Evolutionary conservation across 2,329 filamentous ascomycete species (phyloP).

Genomic region (Stemphylium vesicarium): DNA sequence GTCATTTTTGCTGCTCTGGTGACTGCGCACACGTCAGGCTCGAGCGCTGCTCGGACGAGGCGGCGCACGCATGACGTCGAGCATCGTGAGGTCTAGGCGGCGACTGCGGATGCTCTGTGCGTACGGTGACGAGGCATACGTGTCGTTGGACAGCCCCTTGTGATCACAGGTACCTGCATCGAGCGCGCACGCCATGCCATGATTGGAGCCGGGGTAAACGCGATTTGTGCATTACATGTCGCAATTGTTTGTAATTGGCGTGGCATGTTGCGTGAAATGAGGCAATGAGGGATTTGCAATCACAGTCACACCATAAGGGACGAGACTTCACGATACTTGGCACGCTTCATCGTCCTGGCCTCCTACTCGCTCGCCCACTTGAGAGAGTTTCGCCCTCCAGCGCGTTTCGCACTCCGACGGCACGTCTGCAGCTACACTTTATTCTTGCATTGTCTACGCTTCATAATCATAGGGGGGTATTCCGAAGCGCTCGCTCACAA

Average conservation of each 20-base stretch:
- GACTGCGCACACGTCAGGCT: constrained; percentile 2
- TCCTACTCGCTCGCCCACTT: background rate
- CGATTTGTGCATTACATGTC: constrained; percentile 19
- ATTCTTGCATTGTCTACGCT: constrained; percentile 26
- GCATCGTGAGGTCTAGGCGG: constrained; percentile 42
- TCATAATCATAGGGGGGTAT: constrained; percentile 44
- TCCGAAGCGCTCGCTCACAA: constrained; percentile 39
- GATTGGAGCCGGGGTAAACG: background rate
- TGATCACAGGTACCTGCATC: constrained; percentile 17
- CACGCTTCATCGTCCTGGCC: constrained; percentile 8
- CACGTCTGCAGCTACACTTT: constrained; percentile 7
- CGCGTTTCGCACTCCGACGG: background rate
- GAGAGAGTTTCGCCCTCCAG: background rate
- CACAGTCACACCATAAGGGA: constrained; percentile 26
- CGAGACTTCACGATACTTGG: constrained; percentile 42
- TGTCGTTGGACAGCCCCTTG: constrained; percentile 6
- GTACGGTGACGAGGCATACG: constrained; percentile 13
- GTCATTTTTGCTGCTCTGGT: constrained; percentile 2
- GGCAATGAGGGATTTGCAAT: background rate
- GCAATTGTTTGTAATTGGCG: constrained; percentile 28
- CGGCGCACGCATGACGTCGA: constrained; percentile 41
- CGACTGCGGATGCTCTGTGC: constrained; percentile 7
- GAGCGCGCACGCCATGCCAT: constrained; percentile 5
- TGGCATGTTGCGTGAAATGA: constrained; percentile 10
- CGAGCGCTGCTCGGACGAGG: background rate